Evolutionary conservation across 345 rosid species (phyloP), one percentile per base, ranked within the genome.

Genomic region (Hirschfeldia incana): DNA sequence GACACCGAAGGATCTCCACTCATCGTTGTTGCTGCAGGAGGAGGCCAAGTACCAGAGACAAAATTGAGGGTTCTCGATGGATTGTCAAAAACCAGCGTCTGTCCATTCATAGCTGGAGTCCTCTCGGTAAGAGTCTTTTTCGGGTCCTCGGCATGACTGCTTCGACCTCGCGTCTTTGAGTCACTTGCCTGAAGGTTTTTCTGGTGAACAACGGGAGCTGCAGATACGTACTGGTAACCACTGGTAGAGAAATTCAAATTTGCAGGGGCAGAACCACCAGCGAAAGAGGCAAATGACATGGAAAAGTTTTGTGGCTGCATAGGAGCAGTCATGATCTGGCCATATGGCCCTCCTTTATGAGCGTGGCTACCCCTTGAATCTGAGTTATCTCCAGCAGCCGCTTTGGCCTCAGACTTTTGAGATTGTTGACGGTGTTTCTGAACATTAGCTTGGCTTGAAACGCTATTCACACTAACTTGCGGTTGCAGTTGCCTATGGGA

Each of bases 31-130:
- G 61, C 32, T 33, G 85, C 7, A 49, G 66, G 78, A 28, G 88
- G 74, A 64, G 85, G 82, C 89, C 90, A 83, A 70, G 83, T 73
- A 71, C 88, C 89, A 17, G 93, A 80, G 60, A 75, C 85, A 69
- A 86, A 86, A 82, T 80, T 84, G 28, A 86, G 87, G 32, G 82
- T 82, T 73, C 84, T 78, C 29, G 87, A 77, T 53, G 91, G 81
- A 78, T 86, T 82, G 69, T 87, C 88, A 68, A 87, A 87, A 76
- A 80, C 83, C 71, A 83, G 82, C 5, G 89, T 78, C 77, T 82
- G 90, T 16, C 81, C 91, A 17, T 63, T 78, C 39, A 76, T 39
- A 12, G 72, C 33, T 9, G 77, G 66, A 11, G 83, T 46, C 84
- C 82, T 85, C 69, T 87, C 87, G 4, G 59, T 30, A 28, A 70